Percentiles rank a stretch among this genome's conserved stretches.
phyloP scores from a whole-genome alignment of 2,329 filamentous ascomycete species.

The Madurella mycetomatis region DNA sequence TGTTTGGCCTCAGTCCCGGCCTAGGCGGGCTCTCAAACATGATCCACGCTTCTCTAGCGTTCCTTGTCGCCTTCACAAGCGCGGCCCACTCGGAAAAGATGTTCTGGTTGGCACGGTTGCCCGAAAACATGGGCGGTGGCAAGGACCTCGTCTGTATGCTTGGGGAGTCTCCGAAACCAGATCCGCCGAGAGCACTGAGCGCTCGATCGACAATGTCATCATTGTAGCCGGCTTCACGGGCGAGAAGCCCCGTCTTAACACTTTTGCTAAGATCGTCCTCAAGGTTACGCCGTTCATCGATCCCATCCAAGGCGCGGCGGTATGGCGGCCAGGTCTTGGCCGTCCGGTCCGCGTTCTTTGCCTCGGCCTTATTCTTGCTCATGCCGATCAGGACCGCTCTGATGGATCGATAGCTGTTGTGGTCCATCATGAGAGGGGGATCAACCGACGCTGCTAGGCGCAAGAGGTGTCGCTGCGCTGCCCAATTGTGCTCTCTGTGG shows the following conservation, averaged over 20 bases:
- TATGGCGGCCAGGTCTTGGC: conserved; percentile 58
- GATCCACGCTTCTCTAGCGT: conserved; percentile 58
- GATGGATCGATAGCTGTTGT: conserved; percentile 51
- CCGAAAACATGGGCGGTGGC: conserved; percentile 31
- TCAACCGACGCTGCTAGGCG: conserved; percentile 46
- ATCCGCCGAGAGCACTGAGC: conserved; percentile 51
- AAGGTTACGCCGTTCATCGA: conserved; percentile 50
- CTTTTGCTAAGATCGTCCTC: conserved; percentile 53
- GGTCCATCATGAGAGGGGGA: conserved; percentile 48
- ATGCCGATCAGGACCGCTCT: conserved; percentile 49
- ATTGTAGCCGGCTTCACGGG: conserved; percentile 54
- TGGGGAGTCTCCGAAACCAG: conserved; percentile 46
- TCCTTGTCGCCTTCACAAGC: conserved; percentile 54
- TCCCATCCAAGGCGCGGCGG: conserved; percentile 52
- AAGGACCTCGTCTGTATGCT: conserved; percentile 52
- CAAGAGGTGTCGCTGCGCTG: conserved; percentile 52
- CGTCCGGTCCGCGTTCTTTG: conserved; percentile 44
- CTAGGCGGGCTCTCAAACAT: conserved; percentile 39
- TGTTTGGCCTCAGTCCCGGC: conserved; percentile 33
- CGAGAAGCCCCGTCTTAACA: conserved; percentile 48
- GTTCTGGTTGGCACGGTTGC: conserved; percentile 30
- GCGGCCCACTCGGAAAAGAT: conserved; percentile 48
- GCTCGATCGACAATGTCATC: conserved; percentile 44
- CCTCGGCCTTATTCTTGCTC: conserved; percentile 49
- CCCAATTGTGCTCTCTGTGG: conserved; percentile 50